A percentile compares a stretch with the other conserved stretches of the same genome.
These are phyloP conservation scores for Dichotomopilus funicola DNA, from an alignment of 2,329 filamentous ascomycete species.

Conservation along the genomic window DNA sequence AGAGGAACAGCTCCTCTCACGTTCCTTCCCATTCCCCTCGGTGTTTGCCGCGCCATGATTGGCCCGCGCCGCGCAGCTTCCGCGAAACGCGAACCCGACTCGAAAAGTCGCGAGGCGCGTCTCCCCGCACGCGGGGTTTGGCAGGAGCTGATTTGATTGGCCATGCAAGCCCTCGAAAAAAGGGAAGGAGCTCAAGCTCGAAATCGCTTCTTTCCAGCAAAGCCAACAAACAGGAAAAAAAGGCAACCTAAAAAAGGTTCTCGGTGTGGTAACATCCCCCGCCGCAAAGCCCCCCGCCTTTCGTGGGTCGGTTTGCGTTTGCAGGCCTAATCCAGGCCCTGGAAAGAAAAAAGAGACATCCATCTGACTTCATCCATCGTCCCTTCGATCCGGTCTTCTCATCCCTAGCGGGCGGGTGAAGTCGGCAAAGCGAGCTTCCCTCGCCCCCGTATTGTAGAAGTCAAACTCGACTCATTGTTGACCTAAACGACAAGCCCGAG, in stretches of 20 bases:
- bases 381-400: neutral
- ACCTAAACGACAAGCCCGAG: no score
- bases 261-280: no score
- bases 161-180: neutral
- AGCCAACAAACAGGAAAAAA: conserved; percentile 1
- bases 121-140: conserved; percentile 14
- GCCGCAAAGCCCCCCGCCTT: no score
- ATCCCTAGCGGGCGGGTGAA: no score
- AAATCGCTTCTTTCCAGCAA: neutral
- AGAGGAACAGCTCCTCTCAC: neutral
- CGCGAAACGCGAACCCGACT: conserved; percentile 12
- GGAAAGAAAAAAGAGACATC: no score
- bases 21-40: neutral
- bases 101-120: conserved; percentile 17
- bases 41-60: conserved; percentile 5
- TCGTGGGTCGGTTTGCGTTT: no score
- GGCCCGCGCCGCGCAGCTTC: neutral
- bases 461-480: no score
- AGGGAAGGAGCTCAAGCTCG: no score
- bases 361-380: conserved; percentile 2
- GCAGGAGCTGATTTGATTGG: conserved; percentile 14
- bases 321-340: no score
- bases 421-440: no score
- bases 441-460: no score
- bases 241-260: neutral